Base-by-base conservation (phyloP, 768 basidiomycete genomes). In the Kwoniella dejecticola region DNA sequence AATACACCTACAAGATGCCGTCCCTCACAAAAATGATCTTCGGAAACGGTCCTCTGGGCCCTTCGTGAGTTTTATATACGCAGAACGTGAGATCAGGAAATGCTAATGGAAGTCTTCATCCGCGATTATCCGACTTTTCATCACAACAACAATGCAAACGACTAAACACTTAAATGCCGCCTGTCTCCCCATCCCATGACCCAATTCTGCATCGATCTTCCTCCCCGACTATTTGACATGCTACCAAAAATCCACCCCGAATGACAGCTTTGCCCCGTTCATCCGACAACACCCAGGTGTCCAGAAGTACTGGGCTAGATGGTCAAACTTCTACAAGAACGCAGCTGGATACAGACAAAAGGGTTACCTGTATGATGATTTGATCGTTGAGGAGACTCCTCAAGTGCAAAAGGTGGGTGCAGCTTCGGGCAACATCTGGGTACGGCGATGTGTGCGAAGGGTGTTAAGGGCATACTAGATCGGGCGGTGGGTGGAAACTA, bases 281-380 rank as follows among this genome's bases (percentile, higher is more conserved):
- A 82, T 96, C 75, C 84, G 84, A 74, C 83, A 85, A 45, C 85
- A 85, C 70, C 54, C 67, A 15, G 83, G 85, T 23, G 83, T 96
- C 57, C 84, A 83, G 77, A 83, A 81, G 62, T 82, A 84, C 80
- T 67, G 95, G 65, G 87, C 86, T 62, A 92, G 92, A 57, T 49
- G 96, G 57, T 89, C 92, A 7, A 83, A 84, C 68, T 88, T 87
- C 85, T 97, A 96, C 75, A 88, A 88, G 70, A 78, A 88, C 77
- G 81, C 87, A 55, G 79, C 88, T 38, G 92, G 94, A 40, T 90
- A 93, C 83, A 85, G 95, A 69, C 83, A 87, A 74, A 83, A 90
- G 74, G 95, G 95, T 68, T 85, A 97, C 81, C 86, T 84, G 75
- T 94, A 96, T 78, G 95, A 99, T 79, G 95, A 99, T 84, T 85